Evolutionary conservation across 1,139 yeast genomes (phyloP).

Genomic region (Geotrichum klebahnii): DNA sequence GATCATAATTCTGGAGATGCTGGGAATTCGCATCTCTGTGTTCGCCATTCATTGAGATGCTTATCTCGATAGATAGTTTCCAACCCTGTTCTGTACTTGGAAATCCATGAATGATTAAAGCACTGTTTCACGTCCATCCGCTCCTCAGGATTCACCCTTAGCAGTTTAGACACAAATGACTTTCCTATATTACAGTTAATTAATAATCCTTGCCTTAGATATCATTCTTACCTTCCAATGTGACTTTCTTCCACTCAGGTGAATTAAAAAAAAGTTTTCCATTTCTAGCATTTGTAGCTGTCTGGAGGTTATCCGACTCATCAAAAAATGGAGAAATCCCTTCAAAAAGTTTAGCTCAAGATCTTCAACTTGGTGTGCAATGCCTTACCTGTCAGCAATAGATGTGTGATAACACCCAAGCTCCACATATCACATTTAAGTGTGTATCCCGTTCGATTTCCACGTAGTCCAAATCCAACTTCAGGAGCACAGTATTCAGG

Average conservation of each 20-base stretch:
- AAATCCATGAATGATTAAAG: constrained; percentile 48
- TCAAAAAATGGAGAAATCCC: constrained; percentile 63
- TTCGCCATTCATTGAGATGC: constrained; percentile 23
- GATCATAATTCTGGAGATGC: constrained; percentile 8
- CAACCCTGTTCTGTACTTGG: constrained; percentile 35
- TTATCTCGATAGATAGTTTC: constrained; percentile 28
- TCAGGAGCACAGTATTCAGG: constrained; percentile 70
- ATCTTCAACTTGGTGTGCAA: background rate
- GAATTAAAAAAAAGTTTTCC: constrained; percentile 45
- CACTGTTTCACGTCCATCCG: constrained; percentile 43
- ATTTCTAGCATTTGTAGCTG: constrained; percentile 41
- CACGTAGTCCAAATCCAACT: constrained; percentile 44
- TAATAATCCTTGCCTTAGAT: background rate
- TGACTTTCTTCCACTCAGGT: constrained; percentile 44
- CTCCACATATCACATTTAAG: constrained; percentile 67
- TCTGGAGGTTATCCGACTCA: constrained; percentile 41
- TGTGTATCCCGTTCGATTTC: constrained; percentile 44
- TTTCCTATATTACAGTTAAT: constrained; percentile 27
- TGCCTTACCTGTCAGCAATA: constrained; percentile 40
- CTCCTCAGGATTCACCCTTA: constrained; percentile 41
- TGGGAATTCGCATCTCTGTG: background rate
- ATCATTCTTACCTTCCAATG: constrained; percentile 36
- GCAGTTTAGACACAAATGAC: constrained; percentile 43
- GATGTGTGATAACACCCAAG: constrained; percentile 55
- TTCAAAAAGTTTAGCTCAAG: constrained; percentile 35